Conservation (phyloP, 2,329 filamentous ascomycete genomes). For the Plectosphaerella cucumerina region DNA sequence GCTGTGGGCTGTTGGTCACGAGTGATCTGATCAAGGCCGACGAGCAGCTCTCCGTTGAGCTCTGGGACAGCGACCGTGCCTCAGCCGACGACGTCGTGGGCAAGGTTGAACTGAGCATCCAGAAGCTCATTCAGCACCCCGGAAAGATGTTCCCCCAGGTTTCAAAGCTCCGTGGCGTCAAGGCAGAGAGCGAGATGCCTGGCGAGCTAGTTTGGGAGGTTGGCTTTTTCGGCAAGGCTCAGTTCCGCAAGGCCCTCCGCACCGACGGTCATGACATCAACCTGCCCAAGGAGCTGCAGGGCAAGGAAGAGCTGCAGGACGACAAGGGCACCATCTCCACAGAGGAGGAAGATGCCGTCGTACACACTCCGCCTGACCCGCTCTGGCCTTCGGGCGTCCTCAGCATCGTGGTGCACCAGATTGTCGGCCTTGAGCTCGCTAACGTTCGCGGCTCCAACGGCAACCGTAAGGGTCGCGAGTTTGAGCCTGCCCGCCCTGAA, state of each 20-base stretch:
- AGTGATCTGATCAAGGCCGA: constrained; percentile 88
- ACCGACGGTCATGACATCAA: constrained; percentile 82
- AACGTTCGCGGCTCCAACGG: constrained; percentile 83
- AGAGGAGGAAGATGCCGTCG: constrained; percentile 75
- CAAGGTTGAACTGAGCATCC: constrained; percentile 89
- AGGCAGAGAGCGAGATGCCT: constrained; percentile 83
- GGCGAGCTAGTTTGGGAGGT: constrained; percentile 95
- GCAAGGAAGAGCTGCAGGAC: constrained; percentile 76
- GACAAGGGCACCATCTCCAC: constrained; percentile 76
- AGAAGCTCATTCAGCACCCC: constrained; percentile 91
- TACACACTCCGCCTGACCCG: constrained; percentile 90
- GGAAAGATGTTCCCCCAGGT: constrained; percentile 89
- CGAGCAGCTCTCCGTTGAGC: constrained; percentile 86
- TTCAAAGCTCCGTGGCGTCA: constrained; percentile 77
- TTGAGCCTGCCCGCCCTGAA: constrained; percentile 75
- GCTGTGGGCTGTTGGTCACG: constrained; percentile 78
- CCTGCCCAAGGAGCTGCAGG: constrained; percentile 68
- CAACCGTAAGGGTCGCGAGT: constrained; percentile 79
- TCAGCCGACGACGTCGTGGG: constrained; percentile 94
- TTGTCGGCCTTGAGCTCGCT: constrained; percentile 88
- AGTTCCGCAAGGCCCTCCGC: constrained; percentile 77
- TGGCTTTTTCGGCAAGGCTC: constrained; percentile 88
- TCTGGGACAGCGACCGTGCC: constrained; percentile 93
- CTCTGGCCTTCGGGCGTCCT: constrained; percentile 90
- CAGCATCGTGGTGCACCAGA: constrained; percentile 85